phyloP scores from a whole-genome alignment of 2,329 filamentous ascomycete species.

The Ascochyta viciae-villosae region DNA sequence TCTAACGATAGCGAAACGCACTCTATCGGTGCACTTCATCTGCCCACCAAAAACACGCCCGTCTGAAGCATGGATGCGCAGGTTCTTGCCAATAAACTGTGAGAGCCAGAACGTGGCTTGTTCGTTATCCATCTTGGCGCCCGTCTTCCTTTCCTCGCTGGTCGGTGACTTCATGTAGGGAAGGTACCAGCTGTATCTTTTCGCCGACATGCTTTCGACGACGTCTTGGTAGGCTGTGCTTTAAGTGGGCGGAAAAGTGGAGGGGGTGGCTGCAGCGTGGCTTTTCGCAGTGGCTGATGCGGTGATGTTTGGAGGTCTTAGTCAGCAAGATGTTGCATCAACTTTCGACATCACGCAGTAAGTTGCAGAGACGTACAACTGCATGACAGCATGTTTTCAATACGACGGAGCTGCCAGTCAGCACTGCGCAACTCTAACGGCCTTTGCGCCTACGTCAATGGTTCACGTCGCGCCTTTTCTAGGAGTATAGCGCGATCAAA shows the following conservation, averaged over 20 bases:
- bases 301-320: constrained; percentile 4
- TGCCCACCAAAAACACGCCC: constrained; percentile 86
- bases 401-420: constrained; percentile 39
- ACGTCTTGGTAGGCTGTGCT: constrained; percentile 17
- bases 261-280: constrained; percentile 13
- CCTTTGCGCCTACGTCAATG: constrained; percentile 24
- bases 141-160: constrained; percentile 1
- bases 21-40: constrained; percentile 94
- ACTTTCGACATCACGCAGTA: not conserved
- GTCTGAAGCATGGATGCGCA: constrained; percentile 82
- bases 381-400: constrained; percentile 38
- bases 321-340: constrained; percentile 23
- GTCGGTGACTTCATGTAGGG: constrained; percentile 21
- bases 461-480: constrained; percentile 42
- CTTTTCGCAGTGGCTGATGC: constrained; percentile 13
- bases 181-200: constrained; percentile 31
- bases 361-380: constrained; percentile 1
- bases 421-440: constrained; percentile 27
- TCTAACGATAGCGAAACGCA: constrained; percentile 53
- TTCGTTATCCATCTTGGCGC: constrained; percentile 56
- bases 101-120: constrained; percentile 64
- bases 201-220: constrained; percentile 12
- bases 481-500: constrained; percentile 28
- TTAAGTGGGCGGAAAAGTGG: constrained; percentile 11
- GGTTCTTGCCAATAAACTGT: constrained; percentile 76